Base-by-base conservation (phyloP, 2,329 filamentous ascomycete species). In the Alternaria triticina region DNA sequence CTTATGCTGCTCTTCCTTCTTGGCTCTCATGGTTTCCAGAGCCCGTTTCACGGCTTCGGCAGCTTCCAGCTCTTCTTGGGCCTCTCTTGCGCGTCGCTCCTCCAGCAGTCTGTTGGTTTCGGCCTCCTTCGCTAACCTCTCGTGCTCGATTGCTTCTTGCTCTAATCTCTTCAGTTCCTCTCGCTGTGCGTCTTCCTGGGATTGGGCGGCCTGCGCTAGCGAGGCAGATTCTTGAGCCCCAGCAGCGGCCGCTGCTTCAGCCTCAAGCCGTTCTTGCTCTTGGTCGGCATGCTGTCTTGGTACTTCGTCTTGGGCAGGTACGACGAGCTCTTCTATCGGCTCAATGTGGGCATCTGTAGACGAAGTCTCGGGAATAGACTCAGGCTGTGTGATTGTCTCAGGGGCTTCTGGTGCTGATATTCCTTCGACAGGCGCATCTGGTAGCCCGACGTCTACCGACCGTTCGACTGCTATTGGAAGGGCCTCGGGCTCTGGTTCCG, bases 361-460 rank as follows among this genome's bases (percentile, higher is more conserved):
- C 13, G 40, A 20, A 20, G 20, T 20, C n/a, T 61, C 52, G 17
- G 30, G 49, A 13, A 55, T 22, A 13, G 33, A 12, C n/a, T 55
- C 56, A n/a, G 33, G 9, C 12, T 50, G 20, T 20, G 45, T 20
- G 15, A n/a, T 36, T 3, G 56, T 27, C 44, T 22, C 60, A 4
- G 10, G 44, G 25, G 22, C 33, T 40, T 54, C 43, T 36, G n/a
- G 13, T 20, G 17, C 44, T 55, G 47, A 59, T 36, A 11, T 20
- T 11, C 36, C 57, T 44, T 57, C 54, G 12, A 68, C 64, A 11
- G 33, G 45, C 22, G 46, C 59, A 11, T 58, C 47, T 13, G 49
- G 20, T n/a, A 64, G 64, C 40, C 70, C 57, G 17, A 60, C 57
- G 44, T 57, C 22, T 57, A 46, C 47, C 20, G 50, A 28, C 15